Evolutionary conservation across 192 early-diverging fungal species (phyloP), one percentile per base, ranked within the genome.

Genomic region (Geosiphon pyriformis): DNA sequence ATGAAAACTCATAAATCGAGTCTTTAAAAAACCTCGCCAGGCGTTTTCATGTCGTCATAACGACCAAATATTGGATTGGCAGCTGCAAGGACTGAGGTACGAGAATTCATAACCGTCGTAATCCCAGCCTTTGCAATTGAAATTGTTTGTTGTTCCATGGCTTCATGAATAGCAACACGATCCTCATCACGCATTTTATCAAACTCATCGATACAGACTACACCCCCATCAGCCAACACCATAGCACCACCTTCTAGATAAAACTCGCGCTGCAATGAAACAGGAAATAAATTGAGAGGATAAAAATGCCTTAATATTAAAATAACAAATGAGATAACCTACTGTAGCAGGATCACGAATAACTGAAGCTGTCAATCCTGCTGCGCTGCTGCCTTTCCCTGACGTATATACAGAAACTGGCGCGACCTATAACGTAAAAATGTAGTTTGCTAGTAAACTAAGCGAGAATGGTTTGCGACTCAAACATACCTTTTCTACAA

Each of bases 151-250:
- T 99, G 97, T 76, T 99, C 95, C 97, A 99, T 99, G 34, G 97
- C 97, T 81, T 99, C 97, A 79, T 99, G 97, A 76, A 99, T 99
- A 12, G 97, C 96, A 4, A 99, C 97, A 51, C 96, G 87, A 77
- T 99, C 97, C 78, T 98, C 96, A 50, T 98, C 95, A 66, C 95
- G 84, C 97, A 99, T 99, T 82, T 99, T 99, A 78, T 99, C 97
- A 75, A 99, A 99, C 81, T 99, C 97, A 81, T 99, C 97, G 73
- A 99, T 99, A 80, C 97, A 99, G 37, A 99, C 95, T 50, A 98
- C 95, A 72, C 95, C 97, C 53, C 96, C 94, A 75, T 98, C 96
- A 3, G 94, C 94, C 65, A 99, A 82, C 23, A 99, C 96, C 96
- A 99, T 98, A 1, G 97, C 97, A 33, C 97, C 97, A 60, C 92